Conservation (phyloP, 2,329 filamentous ascomycete genomes). For the Cercospora beticola region DNA sequence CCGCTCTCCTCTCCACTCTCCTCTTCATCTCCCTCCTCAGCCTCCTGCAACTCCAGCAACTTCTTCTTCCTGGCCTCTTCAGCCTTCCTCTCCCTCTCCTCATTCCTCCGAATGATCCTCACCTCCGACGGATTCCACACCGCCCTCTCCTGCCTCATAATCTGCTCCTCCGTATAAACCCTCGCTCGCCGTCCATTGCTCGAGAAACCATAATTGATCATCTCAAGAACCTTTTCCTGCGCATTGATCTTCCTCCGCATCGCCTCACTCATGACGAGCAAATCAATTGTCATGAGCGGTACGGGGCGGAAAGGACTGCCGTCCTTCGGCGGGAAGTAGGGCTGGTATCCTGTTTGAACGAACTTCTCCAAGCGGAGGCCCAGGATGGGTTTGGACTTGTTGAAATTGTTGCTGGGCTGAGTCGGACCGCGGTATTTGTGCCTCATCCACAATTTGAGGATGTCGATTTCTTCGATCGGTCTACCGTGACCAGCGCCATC, state of each 20-base stretch:
- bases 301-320: constrained; percentile 11
- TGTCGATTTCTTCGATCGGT: constrained; percentile 46
- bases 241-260: constrained; percentile 54
- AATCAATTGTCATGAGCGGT: constrained; percentile 17
- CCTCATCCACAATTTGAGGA: constrained; percentile 57
- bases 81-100: constrained; percentile 1
- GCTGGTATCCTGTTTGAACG: constrained; percentile 15
- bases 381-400: constrained; percentile 41
- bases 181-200: not conserved
- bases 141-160: constrained; percentile 4
- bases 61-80: too few species aligned
- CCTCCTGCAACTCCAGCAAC: too few species aligned
- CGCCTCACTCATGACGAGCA: constrained; percentile 59
- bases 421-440: constrained; percentile 51
- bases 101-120: constrained; percentile 8
- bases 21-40: not conserved
- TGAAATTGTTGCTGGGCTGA: not conserved
- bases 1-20: not conserved
- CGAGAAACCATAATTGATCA: constrained; percentile 59
- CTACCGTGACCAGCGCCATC: constrained; percentile 18
- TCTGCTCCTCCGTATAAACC: constrained; percentile 9
- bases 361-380: constrained; percentile 49
- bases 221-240: constrained; percentile 55
- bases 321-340: constrained; percentile 10
- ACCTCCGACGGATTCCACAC: constrained; percentile 12